Evolutionary conservation across 2,329 filamentous ascomycete genomes (phyloP), one percentile per base, ranked within the genome.

Genomic region (Tricladium varicosporioides): DNA sequence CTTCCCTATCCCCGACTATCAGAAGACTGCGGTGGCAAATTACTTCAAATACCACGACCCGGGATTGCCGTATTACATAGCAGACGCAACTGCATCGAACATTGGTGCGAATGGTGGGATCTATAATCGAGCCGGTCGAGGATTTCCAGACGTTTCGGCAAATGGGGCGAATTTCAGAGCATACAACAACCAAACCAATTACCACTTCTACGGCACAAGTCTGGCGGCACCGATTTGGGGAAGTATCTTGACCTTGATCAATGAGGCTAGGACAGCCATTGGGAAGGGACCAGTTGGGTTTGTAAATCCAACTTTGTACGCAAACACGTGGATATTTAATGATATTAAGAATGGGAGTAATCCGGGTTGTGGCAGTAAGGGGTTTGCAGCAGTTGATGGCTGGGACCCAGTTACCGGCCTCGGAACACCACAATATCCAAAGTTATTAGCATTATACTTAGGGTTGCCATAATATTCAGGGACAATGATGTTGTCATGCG

Each of bases 221-320:
- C 72, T 75, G 10, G 74, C 71, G 16, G 66, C 71, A 32, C 77
- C 73, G 1, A 75, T 71, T 18, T 71, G 74, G 48, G 76, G 69
- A 5, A 68, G 67, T 2, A 70, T 78, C 52, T 60, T 78, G 5
- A 78, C 74, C 1, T 57, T 78, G 11, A 75, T 79, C 51, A 75
- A 75, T 16, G 82, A 86, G 61, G 82, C 50, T 5, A 51, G 56
- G 50, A 14, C 45, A 47, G 11, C 65, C 75, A 0, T 40, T 4
- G 36, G 36, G 8, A 40, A 40, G 36, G 36, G 36, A 40, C 69
- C 75, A 0, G 70, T 85, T 45, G 82, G 83, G 0, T 85, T 81
- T 71, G 57, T 85, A 53, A 85, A 85, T 64, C 82, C 82, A 0
- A 84, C 80, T 79, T 64, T 85, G n/a, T 85, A 85, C 65, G 70